Base-by-base conservation (phyloP, 2,329 filamentous ascomycete species). In the Epichloe coenophiala region DNA sequence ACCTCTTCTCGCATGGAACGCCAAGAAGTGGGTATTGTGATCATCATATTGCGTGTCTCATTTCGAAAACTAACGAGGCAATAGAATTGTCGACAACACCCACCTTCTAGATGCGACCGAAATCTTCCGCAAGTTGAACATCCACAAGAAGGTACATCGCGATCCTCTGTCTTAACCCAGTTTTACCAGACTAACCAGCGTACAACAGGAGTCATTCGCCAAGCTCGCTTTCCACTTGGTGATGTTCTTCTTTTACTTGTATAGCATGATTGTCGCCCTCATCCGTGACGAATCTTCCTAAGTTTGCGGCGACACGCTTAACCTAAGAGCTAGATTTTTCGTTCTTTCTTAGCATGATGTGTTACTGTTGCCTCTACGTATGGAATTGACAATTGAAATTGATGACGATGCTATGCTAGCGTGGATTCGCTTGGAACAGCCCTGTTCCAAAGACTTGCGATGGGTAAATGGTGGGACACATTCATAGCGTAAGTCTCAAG, bases 221-320 rank as follows among this genome's bases (percentile, higher is more conserved):
- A 98, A 98, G 76, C 87, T 98, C 42, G 93, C 91, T 51, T 98
- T 98, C 78, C 93, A 98, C 71, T 77, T 98, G 54, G 70, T 98
- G 73, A 96, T 98, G 89, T 98, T 98, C 81, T 98, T 98, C 83
- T 98, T 97, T 81, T 98, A 98, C 74, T 85, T 98, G 51, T 95
- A 95, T 80, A 94, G 87, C 83, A 94, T 93, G 87, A 93, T 93
- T 61, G 91, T 96, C 57, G 91, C 93, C 58, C 79, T 98, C 56
- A 98, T 98, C 75, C 84, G 86, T 65, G 93, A 97, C 70, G 93
- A 98, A 73, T 81, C 86, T 54, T 80, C 89, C 71, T 95, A 84
- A 83, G 47, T 52, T n/a, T 17, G 27, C 36, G 6, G n/a, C 27
- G 12, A 33, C 13, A 48, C 13, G 17, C 23, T 19, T 35, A 3